A percentile compares a stretch with the other conserved stretches of the same genome.
Evolutionary conservation across 345 rosid species (phyloP).

Genomic region (Salix viminalis): DNA sequence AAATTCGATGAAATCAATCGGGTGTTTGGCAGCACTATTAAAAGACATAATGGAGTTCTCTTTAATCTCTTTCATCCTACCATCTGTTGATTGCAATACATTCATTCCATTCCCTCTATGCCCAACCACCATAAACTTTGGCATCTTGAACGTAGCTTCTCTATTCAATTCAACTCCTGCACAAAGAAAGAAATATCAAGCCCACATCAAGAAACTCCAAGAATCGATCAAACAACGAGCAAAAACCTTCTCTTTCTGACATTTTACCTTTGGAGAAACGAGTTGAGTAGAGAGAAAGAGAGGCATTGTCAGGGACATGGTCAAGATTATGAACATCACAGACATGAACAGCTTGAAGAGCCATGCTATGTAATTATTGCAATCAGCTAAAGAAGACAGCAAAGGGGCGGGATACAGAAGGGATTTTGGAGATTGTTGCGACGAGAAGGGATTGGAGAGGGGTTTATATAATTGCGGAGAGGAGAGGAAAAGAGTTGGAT

Average conservation of each 20-base stretch:
- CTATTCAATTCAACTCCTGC: conserved; percentile 37
- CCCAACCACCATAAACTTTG: conserved; percentile 71
- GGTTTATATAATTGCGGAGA: conserved; percentile 11
- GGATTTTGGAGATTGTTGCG: background rate
- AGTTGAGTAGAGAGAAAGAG: conserved; percentile 35
- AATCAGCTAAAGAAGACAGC: background rate
- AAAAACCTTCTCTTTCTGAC: background rate
- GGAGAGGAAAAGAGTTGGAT: background rate
- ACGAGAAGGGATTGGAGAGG: background rate
- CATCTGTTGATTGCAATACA: conserved; percentile 48
- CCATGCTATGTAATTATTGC: conserved; percentile 30
- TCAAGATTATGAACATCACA: conserved; percentile 75
- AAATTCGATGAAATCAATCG: conserved; percentile 83
- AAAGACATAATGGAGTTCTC: conserved; percentile 82
- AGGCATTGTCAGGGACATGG: conserved; percentile 52
- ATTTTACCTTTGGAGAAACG: conserved; percentile 35
- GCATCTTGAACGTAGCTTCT: conserved; percentile 32
- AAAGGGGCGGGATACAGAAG: background rate
- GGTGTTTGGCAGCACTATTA: conserved; percentile 64
- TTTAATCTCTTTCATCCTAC: conserved; percentile 59
- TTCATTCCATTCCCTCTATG: conserved; percentile 98
- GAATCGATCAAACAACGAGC: background rate
- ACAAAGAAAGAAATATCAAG: background rate
- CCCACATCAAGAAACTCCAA: background rate
- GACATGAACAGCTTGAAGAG: conserved; percentile 80